A percentile compares a stretch with the other conserved stretches of the same genome.
phyloP scores from a whole-genome alignment of 2,329 filamentous ascomycete species.

The Paecilomyces niveus region DNA sequence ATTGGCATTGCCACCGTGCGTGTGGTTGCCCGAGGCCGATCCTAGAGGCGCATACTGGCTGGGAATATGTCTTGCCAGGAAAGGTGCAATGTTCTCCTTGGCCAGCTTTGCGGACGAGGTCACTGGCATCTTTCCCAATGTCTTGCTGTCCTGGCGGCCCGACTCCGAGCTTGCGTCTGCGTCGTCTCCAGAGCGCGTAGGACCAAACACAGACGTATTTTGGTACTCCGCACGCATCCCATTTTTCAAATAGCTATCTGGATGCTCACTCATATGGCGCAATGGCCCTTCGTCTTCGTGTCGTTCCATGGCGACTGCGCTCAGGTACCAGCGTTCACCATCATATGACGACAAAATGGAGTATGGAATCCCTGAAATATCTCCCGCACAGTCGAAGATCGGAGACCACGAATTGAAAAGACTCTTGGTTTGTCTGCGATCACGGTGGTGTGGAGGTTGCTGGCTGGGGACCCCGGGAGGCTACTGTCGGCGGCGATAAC shows the following conservation, averaged over 20 bases:
- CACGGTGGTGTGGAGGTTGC: not conserved
- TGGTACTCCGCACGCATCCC: conserved; percentile 5
- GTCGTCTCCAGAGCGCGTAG: not conserved
- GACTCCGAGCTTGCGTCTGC: not conserved
- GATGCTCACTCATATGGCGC: not conserved
- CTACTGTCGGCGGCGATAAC: not conserved
- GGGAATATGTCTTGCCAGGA: conserved; percentile 85
- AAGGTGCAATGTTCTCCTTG: conserved; percentile 74
- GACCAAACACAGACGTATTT: conserved; percentile 5
- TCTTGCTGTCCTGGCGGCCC: not conserved
- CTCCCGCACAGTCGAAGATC: not conserved
- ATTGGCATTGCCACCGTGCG: conserved; percentile 49
- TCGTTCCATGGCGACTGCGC: not conserved
- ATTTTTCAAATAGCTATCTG: conserved; percentile 1
- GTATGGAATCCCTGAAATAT: not conserved
- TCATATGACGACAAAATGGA: not conserved
- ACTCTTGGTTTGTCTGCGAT: not conserved
- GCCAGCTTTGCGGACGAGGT: conserved; percentile 50
- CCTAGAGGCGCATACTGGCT: conserved; percentile 77
- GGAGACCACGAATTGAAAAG: not conserved
- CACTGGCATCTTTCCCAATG: not conserved
- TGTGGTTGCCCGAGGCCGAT: conserved; percentile 14
- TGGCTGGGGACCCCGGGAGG: not conserved
- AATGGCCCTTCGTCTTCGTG: not conserved
- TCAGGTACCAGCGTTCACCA: not conserved